These are phyloP conservation scores for Salix arbutifolia DNA, from an alignment of 345 rosid genomes.

Conservation along the genomic window DNA sequence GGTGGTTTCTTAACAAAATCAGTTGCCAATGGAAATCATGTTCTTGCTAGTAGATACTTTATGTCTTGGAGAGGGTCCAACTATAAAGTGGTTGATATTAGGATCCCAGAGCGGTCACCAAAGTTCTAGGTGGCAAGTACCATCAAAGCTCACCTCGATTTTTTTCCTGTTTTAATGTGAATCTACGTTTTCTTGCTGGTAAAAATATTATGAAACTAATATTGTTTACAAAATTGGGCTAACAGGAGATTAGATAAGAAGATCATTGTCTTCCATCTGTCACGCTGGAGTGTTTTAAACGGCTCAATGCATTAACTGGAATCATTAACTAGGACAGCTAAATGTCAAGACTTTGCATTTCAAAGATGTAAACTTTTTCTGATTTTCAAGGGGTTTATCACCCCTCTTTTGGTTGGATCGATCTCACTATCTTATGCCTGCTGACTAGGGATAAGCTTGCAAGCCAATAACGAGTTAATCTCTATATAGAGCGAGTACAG, in stretches of 20 bases:
- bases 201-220: too few species aligned
- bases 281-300: background rate
- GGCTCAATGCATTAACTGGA: background rate
- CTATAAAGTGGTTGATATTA: background rate
- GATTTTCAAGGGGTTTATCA: background rate
- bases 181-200: background rate
- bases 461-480: background rate
- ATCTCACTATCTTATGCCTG: background rate
- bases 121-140: background rate
- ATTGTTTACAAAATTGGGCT: too few species aligned
- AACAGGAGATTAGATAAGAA: too few species aligned
- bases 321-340: background rate
- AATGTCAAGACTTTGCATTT: background rate
- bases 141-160: too few species aligned
- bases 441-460: background rate
- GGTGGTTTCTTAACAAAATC: background rate
- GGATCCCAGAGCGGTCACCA: background rate
- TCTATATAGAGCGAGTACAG: background rate
- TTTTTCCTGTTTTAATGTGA: background rate
- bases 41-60: background rate
- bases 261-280: background rate
- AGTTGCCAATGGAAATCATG: background rate
- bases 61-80: background rate
- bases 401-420: background rate
- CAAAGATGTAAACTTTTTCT: background rate